Evolutionary conservation across 805 yeast species (phyloP), one percentile per base, ranked within the genome.

Genomic region (Candida glaebosa): DNA sequence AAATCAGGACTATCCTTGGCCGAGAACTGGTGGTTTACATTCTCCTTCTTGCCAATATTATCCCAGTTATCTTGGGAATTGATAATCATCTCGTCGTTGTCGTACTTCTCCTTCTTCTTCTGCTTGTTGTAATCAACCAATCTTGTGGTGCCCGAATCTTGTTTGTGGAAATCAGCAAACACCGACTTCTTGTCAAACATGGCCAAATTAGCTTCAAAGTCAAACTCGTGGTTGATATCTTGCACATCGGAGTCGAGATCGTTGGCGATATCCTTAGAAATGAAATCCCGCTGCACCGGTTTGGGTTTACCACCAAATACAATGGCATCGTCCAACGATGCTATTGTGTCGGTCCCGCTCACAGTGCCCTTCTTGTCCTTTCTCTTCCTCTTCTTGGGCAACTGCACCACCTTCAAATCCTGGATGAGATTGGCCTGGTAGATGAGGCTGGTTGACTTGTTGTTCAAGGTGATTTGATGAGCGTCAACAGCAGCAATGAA

Each of bases 171-270:
- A 56, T 87, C 88, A 37, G 84, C 85, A 60, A 90, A 84, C 3
- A 89, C 91, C 4, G 81, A 71, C 44, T 73, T 68, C 60, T 90
- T 90, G 60, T 90, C 93, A 54, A 90, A 90, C 69, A 81, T 79
- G 18, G 82, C 82, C 47, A 90, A 71, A 56, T 85, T 87, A 10
- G 87, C 82, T 41, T 79, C 87, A 61, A 90, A 90, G 59, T 90
- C 96, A 62, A 90, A 90, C 48, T 88, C 96, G 17, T 15, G 61
- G 47, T 49, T 71, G 57, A 78, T 73, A 44, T 68, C 63, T 34
- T 42, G 49, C 24, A 79, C 72, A 43, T 74, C 78, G 10, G 49
- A 32, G 7, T 71, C 78, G 15, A 68, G 66, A 9, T 65, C 62
- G 15, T 61, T 54, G 9, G 39, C 34, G 18, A 19, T 25, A 19